phyloP scores from a whole-genome alignment of 768 basidiomycete genomes.

The Lyophyllum shimeji region DNA sequence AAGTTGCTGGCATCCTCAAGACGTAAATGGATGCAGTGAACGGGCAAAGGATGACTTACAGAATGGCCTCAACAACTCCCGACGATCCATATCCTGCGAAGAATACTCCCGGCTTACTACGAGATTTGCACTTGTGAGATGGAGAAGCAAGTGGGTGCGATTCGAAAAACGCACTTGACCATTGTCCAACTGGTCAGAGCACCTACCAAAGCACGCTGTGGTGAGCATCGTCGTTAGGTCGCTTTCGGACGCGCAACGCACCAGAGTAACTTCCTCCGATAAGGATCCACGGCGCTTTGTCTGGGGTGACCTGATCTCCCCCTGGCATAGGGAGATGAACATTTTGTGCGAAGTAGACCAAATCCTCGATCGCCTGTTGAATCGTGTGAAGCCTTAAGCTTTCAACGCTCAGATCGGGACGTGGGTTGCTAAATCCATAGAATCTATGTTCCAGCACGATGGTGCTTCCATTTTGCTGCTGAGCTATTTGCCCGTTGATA shows the following conservation, averaged over 20 bases:
- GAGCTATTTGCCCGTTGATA: slow-evolving; percentile 62
- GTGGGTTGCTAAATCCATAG: slow-evolving; percentile 75
- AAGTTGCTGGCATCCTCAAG: slow-evolving; percentile 35
- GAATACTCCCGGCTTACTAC: slow-evolving; percentile 62
- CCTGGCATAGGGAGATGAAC: slow-evolving; percentile 67
- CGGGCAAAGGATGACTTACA: slow-evolving; percentile 26
- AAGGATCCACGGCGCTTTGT: slow-evolving; percentile 49
- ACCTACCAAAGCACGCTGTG: neutral
- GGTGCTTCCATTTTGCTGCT: slow-evolving; percentile 62
- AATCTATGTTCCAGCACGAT: slow-evolving; percentile 73
- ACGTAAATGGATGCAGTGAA: neutral
- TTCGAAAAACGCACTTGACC: slow-evolving; percentile 50
- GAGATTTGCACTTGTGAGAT: neutral
- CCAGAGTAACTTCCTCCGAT: slow-evolving; percentile 54
- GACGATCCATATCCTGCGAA: slow-evolving; percentile 68
- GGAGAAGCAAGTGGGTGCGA: neutral
- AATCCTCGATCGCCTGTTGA: slow-evolving; percentile 73
- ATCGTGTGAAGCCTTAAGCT: slow-evolving; percentile 64
- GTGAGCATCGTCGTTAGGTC: neutral
- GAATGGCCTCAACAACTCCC: slow-evolving; percentile 62
- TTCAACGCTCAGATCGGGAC: slow-evolving; percentile 53
- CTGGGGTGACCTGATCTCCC: slow-evolving; percentile 60
- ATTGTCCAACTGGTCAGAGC: slow-evolving; percentile 61
- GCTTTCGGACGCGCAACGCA: slow-evolving; percentile 10
- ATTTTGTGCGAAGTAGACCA: slow-evolving; percentile 68